Evolutionary conservation across 2,329 filamentous ascomycete species (phyloP).

Genomic region (Cordyceps sp.): DNA sequence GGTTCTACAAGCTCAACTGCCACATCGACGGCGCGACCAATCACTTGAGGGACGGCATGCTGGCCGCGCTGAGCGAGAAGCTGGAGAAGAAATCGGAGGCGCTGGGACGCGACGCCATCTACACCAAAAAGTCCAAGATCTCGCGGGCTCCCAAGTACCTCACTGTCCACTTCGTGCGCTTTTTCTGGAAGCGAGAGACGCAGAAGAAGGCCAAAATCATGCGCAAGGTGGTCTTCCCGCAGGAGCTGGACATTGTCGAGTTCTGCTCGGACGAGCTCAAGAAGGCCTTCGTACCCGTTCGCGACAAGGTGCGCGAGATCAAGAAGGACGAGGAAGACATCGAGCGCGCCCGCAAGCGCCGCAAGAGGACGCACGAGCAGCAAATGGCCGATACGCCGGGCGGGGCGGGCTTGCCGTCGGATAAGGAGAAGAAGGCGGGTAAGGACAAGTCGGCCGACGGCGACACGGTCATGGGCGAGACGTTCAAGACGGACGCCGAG

Average conservation of each 20-base stretch:
- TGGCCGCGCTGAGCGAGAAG: conserved; percentile 68
- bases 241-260: conserved; percentile 82
- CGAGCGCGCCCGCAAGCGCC: conserved; percentile 78
- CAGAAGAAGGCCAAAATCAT: conserved; percentile 99
- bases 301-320: conserved; percentile 89
- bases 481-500: conserved; percentile 86
- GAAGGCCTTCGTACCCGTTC: conserved; percentile 71
- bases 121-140: conserved; percentile 85
- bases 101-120: conserved; percentile 62
- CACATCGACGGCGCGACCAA: conserved; percentile 82
- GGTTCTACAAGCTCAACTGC: conserved; percentile 87
- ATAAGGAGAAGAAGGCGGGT: conserved; percentile 25
- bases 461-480: conserved; percentile 59
- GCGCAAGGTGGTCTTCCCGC: conserved; percentile 93
- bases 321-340: conserved; percentile 91
- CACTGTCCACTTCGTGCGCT: conserved; percentile 92
- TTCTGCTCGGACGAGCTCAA: conserved; percentile 87
- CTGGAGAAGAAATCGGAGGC: conserved; percentile 76
- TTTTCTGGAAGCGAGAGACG: conserved; percentile 92
- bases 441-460: conserved; percentile 29
- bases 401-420: conserved; percentile 29
- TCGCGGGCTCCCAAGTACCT: conserved; percentile 85
- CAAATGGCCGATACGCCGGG: conserved; percentile 27
- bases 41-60: conserved; percentile 77
- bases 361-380: conserved; percentile 48